These are phyloP conservation scores for Coemansia sp. DNA, from an alignment of 371 early-diverging fungal species.

Conservation along the genomic window DNA sequence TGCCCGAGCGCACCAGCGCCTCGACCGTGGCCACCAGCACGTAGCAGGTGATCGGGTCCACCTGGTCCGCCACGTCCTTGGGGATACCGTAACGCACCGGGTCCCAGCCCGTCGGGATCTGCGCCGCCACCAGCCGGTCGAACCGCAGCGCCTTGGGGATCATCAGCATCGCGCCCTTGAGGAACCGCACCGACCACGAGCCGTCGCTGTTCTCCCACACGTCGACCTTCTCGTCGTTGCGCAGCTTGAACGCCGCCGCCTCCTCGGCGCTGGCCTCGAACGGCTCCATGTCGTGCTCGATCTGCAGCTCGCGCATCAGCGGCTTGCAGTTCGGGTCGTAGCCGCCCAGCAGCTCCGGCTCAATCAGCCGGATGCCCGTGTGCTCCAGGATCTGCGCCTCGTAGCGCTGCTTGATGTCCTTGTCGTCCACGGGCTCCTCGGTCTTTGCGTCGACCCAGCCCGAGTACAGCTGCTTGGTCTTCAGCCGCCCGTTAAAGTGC, in stretches of 20 bases:
- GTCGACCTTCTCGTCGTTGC: constrained; percentile 87
- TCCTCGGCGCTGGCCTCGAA: constrained; percentile 91
- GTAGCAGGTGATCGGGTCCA: constrained; percentile 88
- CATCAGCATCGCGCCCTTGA: constrained; percentile 86
- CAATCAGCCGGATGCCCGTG: constrained; percentile 93
- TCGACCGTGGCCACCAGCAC: constrained; percentile 93
- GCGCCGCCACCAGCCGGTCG: constrained; percentile 94
- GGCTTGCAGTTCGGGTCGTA: constrained; percentile 90
- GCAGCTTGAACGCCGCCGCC: constrained; percentile 84
- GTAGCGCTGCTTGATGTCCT: constrained; percentile 91
- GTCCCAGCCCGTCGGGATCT: constrained; percentile 95
- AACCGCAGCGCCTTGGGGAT: constrained; percentile 94
- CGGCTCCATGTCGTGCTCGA: constrained; percentile 89
- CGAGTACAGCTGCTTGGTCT: constrained; percentile 76
- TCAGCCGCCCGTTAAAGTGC: constrained; percentile 85
- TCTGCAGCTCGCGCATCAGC: constrained; percentile 88
- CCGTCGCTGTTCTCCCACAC: constrained; percentile 65
- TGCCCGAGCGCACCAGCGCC: constrained; percentile 88
- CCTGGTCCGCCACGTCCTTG: constrained; percentile 90
- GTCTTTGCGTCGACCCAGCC: constrained; percentile 95
- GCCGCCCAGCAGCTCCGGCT: constrained; percentile 86
- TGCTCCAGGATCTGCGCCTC: constrained; percentile 91
- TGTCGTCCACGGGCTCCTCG: constrained; percentile 87
- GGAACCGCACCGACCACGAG: constrained; percentile 78
- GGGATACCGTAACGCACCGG: constrained; percentile 94